Evolutionary conservation across 1,284 basidiomycete genomes (phyloP), one percentile per base, ranked within the genome.

Genomic region (Amylostereum chailletii): DNA sequence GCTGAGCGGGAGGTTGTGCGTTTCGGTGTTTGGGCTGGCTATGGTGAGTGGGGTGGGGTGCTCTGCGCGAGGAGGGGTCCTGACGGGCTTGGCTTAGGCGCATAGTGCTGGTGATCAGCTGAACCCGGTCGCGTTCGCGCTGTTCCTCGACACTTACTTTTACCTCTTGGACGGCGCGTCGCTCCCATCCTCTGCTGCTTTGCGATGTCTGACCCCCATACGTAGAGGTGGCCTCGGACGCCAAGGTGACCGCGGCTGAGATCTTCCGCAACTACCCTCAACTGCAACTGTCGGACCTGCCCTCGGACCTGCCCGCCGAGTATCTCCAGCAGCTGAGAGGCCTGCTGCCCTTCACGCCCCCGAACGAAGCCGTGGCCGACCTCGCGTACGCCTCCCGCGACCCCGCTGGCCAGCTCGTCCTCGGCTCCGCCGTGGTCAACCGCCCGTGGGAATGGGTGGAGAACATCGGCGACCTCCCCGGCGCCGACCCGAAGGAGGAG

Each of bases 391-490:
- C 75, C 2, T 71, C 79, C 48, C 72, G 72, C 31, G 79, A 83
- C 55, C 54, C 74, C 2, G 65, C 68, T 5, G 81, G 79, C 1
- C 67, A 71, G 4, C 52, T 77, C 4, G 61, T 79, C 4, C 66
- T 71, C 50, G 73, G 75, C 26, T 60, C 66, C 8, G 71, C 76
- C 0, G 83, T 89, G 19, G 70, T 77, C 51, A 84, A 87, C 60
- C 74, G 81, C 40, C 86, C 88, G 9, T 90, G 87, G 87, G 88
- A 90, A 62, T 90, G 87, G 88, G 77, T 81, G 5, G 88, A 90
- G 61, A 79, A 83, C 60, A 61, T 90, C 1, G 85, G 85, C 2
- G 86, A 88, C 52, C 70, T 74, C 2, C 58, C 67, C 3, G 51
- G 62, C 5, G 49, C 65, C 10, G 75, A 76, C 38, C 50, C 63